Evolutionary conservation across 2,329 filamentous ascomycete genomes (phyloP).

Genomic region (Septoria linicola): DNA sequence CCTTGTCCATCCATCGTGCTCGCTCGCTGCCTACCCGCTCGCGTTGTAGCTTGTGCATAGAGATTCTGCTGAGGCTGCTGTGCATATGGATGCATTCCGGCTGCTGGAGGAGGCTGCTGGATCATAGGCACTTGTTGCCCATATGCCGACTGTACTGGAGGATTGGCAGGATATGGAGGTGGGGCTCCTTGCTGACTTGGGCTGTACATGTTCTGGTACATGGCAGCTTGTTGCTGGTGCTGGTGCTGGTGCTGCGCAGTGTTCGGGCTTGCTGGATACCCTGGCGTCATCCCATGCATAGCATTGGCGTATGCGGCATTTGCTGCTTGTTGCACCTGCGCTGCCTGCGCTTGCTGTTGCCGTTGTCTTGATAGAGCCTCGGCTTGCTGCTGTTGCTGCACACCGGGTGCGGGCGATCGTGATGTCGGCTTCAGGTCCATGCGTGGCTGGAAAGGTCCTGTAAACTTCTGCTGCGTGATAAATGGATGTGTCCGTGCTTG

Average conservation of each 20-base stretch:
- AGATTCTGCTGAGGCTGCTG: slow-evolving; percentile 65
- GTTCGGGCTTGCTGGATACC: slow-evolving; percentile 44
- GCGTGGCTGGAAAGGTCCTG: slow-evolving; percentile 90
- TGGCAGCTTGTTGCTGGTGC: slow-evolving; percentile 55
- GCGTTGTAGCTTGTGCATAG: slow-evolving; percentile 71
- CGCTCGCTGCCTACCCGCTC: slow-evolving; percentile 79
- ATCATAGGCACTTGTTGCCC: slow-evolving; percentile 71
- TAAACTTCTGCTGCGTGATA: slow-evolving; percentile 97
- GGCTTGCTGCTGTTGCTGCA: slow-evolving; percentile 92
- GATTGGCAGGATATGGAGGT: slow-evolving; percentile 76
- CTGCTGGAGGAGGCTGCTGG: slow-evolving; percentile 50
- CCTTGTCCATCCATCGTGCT: slow-evolving; percentile 94
- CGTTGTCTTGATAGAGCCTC: slow-evolving; percentile 92
- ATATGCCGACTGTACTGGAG: slow-evolving; percentile 56
- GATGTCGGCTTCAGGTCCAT: slow-evolving; percentile 94
- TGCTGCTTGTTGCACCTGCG: slow-evolving; percentile 47
- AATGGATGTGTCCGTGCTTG: slow-evolving; percentile 97
- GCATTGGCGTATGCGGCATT: slow-evolving; percentile 32
- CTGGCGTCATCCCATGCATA: slow-evolving; percentile 37
- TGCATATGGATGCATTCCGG: slow-evolving; percentile 37
- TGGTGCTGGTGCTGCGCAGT: slow-evolving; percentile 27
- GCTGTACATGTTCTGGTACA: slow-evolving; percentile 74
- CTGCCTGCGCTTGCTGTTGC: slow-evolving; percentile 57
- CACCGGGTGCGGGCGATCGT: slow-evolving; percentile 85
- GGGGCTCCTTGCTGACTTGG: slow-evolving; percentile 66